Conservation (phyloP, 345 rosid genomes). For the Gynandropsis gynandra region DNA sequence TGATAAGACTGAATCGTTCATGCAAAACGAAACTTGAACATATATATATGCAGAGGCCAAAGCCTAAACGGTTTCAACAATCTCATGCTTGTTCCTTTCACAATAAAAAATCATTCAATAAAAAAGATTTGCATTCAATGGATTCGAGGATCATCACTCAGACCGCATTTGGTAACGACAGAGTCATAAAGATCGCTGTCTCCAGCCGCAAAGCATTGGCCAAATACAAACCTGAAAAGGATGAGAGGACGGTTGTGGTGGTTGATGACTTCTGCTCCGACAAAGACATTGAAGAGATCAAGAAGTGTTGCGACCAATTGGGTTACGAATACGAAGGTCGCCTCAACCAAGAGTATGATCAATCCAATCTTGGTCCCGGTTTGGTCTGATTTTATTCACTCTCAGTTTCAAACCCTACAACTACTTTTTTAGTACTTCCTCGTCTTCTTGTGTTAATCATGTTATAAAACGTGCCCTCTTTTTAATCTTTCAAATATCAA, state of each 20-base stretch:
- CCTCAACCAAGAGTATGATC: constrained; percentile 13
- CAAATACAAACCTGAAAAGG: constrained; percentile 22
- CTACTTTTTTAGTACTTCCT: not conserved
- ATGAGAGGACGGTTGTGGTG: constrained; percentile 26
- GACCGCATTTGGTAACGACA: constrained; percentile 27
- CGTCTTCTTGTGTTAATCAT: too few relatives aligned
- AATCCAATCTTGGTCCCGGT: constrained; percentile 20
- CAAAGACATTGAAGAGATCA: constrained; percentile 19
- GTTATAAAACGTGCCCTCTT: too few relatives aligned
- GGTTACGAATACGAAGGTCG: constrained; percentile 26
- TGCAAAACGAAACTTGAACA: too few relatives aligned
- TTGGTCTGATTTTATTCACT: constrained; percentile 14
- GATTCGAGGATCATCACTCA: constrained; percentile 24
- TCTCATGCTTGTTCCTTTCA: not conserved
- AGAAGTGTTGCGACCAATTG: constrained; percentile 23
- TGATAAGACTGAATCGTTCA: too few relatives aligned
- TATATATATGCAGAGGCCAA: too few relatives aligned
- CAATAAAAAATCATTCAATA: not conserved
- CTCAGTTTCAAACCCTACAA: not conserved
- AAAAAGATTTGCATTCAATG: constrained; percentile 14
- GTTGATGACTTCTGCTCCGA: constrained; percentile 17
- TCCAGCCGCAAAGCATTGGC: constrained; percentile 9
- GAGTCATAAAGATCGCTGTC: constrained; percentile 27
- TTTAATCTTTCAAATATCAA: too few relatives aligned
- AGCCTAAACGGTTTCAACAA: too few relatives aligned